Evolutionary conservation across 768 basidiomycete genomes (phyloP), one percentile per base, ranked within the genome.

Genomic region (Suillus variegatus): DNA sequence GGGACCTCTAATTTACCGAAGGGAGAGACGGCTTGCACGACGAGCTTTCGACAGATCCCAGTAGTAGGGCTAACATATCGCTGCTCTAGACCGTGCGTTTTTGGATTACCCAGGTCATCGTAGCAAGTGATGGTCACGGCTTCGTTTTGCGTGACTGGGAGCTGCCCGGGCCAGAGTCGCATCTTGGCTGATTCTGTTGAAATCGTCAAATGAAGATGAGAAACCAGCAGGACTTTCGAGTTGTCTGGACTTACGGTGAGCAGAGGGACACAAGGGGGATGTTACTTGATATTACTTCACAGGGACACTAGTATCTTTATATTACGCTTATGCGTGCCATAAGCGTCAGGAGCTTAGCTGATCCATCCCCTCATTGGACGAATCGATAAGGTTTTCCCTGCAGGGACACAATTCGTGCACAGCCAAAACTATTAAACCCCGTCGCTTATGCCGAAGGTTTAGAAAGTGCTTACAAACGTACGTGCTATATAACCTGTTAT

Each of bases 51-150:
- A 28, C 70, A 71, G 25, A 49, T 1, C 8, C 70, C 70, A 22
- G 67, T 71, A 14, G 64, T 60, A n/a, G 70, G 60, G 41, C 70
- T 69, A 32, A 71, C 40, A 18, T 69, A 71, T 57, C 70, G 60
- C 60, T 68, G 70, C 18, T 71, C 67, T 2, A 5, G 41, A 6
- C 60, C 67, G 28, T 71, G 70, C 1, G 8, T 52, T 35, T 64
- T 63, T 35, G n/a, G 52, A 0, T 28, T 51, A 18, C 60, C 60
- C 22, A 63, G 41, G 5, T 61, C 40, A 10, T 64, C 64, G 9
- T 46, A 46, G 20, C 64, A 64, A 36, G 43, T 63, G 41, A 63
- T 32, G 18, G 58, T 60, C 13, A 43, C 40, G 32, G 32, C 32
- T 32, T 32, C 32, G 20, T 43, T 32, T 28, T 60, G 41, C 1